phyloP scores from a whole-genome alignment of 2,329 filamentous ascomycete genomes.

The Apiospora rasikravindrae region DNA sequence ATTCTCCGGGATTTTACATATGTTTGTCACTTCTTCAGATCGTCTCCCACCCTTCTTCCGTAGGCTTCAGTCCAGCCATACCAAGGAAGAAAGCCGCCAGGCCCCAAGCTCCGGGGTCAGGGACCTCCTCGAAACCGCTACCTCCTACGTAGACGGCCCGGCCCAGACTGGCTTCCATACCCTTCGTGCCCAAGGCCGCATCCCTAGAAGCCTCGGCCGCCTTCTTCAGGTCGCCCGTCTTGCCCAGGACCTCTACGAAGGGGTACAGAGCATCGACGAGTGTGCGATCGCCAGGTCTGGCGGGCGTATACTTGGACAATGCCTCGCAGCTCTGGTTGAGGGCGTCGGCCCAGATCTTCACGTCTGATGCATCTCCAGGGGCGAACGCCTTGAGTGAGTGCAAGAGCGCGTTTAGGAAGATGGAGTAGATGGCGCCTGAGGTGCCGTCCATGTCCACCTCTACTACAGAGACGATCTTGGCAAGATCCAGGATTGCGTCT shows the following conservation, averaged over 20 bases:
- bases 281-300: slow-evolving; percentile 86
- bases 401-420: slow-evolving; percentile 87
- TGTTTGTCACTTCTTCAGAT: slow-evolving; percentile 16
- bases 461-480: slow-evolving; percentile 58
- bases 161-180: slow-evolving; percentile 89
- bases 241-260: slow-evolving; percentile 75
- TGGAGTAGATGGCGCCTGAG: slow-evolving; percentile 69
- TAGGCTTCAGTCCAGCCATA: slow-evolving; percentile 61
- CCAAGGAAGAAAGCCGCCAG: slow-evolving; percentile 83
- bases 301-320: slow-evolving; percentile 85
- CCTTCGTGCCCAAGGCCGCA: slow-evolving; percentile 84
- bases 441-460: slow-evolving; percentile 67
- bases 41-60: slow-evolving; percentile 45
- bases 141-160: slow-evolving; percentile 83
- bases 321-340: slow-evolving; percentile 73
- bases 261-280: slow-evolving; percentile 88
- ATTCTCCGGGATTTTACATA: background rate
- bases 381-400: slow-evolving; percentile 58
- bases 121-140: slow-evolving; percentile 70
- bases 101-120: slow-evolving; percentile 72
- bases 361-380: slow-evolving; percentile 45
- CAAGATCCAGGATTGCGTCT: slow-evolving; percentile 59
- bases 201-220: slow-evolving; percentile 77
- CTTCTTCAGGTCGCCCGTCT: slow-evolving; percentile 69
- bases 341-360: slow-evolving; percentile 63